Evolutionary conservation across 129 eudicot species (phyloP).

Genomic region (Helianthus tuberosus): DNA sequence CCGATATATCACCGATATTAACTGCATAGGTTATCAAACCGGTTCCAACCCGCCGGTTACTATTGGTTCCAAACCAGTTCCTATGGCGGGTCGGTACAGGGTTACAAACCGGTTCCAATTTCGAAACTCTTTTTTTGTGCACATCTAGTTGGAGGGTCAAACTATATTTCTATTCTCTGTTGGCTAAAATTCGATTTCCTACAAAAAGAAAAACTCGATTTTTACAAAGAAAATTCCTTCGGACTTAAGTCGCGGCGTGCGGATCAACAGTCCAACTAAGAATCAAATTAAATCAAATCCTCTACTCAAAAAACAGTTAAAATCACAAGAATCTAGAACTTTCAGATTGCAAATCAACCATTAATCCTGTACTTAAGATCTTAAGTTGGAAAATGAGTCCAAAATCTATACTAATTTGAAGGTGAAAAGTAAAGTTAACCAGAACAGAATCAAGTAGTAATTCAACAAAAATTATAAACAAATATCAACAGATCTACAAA

Average conservation of each 20-base stretch:
- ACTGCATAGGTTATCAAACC: too few species aligned
- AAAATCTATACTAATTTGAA: neutral
- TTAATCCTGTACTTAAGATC: neutral
- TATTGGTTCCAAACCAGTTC: too few species aligned
- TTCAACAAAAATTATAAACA: neutral
- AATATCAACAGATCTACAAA: constrained; percentile 25
- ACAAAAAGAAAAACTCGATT: too few species aligned
- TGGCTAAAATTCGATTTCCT: neutral
- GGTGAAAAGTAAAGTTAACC: too few species aligned
- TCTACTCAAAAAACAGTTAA: neutral
- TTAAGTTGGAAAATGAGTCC: neutral
- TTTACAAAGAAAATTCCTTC: neutral
- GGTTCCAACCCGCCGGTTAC: too few species aligned
- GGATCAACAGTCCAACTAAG: neutral
- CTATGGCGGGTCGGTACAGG: too few species aligned
- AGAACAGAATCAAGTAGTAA: too few species aligned
- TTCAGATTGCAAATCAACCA: neutral
- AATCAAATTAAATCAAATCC: neutral
- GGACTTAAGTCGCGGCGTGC: neutral
- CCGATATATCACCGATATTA: too few species aligned
- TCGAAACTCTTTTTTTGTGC: too few species aligned
- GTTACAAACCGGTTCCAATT: too few species aligned
- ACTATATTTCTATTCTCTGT: neutral
- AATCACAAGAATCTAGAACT: neutral
- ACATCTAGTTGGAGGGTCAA: too few species aligned